These are phyloP conservation scores for Canariomyces notabilis DNA, from an alignment of 2,329 filamentous ascomycete species.

Conservation along the genomic window DNA sequence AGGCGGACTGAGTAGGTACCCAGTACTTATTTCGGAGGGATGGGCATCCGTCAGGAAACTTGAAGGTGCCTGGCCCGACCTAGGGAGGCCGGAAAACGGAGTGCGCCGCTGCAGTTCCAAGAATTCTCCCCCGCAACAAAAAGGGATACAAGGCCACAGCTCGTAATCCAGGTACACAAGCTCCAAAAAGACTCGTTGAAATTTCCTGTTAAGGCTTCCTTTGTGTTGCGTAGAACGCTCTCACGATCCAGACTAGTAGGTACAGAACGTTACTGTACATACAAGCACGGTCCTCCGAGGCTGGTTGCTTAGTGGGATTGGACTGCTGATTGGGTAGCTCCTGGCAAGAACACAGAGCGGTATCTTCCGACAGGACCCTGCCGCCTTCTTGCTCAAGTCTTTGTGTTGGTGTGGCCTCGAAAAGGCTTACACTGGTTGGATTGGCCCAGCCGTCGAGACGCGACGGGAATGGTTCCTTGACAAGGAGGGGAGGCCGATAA, in stretches of 20 bases:
- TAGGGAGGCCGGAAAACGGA: neutral
- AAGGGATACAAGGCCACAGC: neutral
- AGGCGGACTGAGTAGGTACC: conserved; percentile 25
- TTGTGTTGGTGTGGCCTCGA: too few species aligned
- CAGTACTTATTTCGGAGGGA: conserved; percentile 2
- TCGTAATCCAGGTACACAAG: neutral
- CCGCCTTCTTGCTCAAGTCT: too few species aligned
- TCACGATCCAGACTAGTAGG: too few species aligned
- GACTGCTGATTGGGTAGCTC: conserved; percentile 7
- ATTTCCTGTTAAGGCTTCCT: neutral
- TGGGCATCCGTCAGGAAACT: neutral
- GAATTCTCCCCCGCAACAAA: neutral
- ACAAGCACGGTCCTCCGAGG: conserved; percentile 6
- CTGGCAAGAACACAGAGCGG: neutral
- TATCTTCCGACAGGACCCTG: too few species aligned
- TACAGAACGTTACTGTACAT: too few species aligned
- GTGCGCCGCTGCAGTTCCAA: neutral
- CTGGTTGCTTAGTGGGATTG: too few species aligned
- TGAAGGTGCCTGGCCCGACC: neutral
- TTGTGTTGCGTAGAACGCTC: too few species aligned
- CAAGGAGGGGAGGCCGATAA: neutral
- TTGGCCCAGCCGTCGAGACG: too few species aligned
- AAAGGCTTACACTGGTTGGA: too few species aligned
- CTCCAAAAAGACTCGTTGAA: neutral
- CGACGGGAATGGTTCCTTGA: neutral